Evolutionary conservation across 2,329 filamentous ascomycete genomes (phyloP).

Genomic region (Aspergillus neotritici): DNA sequence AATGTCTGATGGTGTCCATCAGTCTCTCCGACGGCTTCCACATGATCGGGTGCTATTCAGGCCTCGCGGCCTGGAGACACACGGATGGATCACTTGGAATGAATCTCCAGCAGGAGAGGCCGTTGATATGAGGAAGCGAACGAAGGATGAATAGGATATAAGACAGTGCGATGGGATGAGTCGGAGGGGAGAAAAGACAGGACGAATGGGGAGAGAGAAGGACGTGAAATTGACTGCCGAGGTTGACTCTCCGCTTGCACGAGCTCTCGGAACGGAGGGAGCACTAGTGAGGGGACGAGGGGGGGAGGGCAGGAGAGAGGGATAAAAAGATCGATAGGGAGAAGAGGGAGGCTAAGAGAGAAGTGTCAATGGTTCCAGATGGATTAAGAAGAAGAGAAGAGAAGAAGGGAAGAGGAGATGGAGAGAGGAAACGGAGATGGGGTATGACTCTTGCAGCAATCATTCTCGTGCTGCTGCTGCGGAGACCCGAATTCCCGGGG

Average conservation of each 20-base stretch:
- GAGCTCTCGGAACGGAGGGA: conserved; percentile 1
- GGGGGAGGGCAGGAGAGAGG: neutral
- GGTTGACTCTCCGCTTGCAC: conserved; percentile 19
- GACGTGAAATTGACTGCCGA: conserved; percentile 23
- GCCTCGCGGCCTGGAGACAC: conserved; percentile 24
- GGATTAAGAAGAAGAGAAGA: too few relatives aligned
- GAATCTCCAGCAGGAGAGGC: too few relatives aligned
- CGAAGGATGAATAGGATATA: conserved; percentile 1
- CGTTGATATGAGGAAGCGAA: neutral
- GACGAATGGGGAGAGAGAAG: conserved; percentile 7
- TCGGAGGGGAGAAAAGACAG: conserved; percentile 3
- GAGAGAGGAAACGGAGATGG: conserved; percentile 4
- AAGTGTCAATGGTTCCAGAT: neutral
- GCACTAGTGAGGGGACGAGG: neutral
- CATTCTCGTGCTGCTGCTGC: conserved; percentile 10
- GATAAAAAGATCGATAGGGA: conserved; percentile 13
- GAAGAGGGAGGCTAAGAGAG: conserved; percentile 5
- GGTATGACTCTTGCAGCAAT: conserved; percentile 15
- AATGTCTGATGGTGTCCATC: conserved; percentile 97
- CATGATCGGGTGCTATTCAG: conserved; percentile 51
- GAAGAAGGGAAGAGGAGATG: conserved; percentile 3
- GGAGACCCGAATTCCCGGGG: conserved; percentile 20
- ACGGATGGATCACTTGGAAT: conserved; percentile 2
- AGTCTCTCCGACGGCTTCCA: conserved; percentile 86
- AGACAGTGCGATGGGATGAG: conserved; percentile 9